Percentiles rank a stretch among this genome's conserved stretches.
Conservation (phyloP, 139 green algal genomes). For the Micromonas commoda region DNA sequence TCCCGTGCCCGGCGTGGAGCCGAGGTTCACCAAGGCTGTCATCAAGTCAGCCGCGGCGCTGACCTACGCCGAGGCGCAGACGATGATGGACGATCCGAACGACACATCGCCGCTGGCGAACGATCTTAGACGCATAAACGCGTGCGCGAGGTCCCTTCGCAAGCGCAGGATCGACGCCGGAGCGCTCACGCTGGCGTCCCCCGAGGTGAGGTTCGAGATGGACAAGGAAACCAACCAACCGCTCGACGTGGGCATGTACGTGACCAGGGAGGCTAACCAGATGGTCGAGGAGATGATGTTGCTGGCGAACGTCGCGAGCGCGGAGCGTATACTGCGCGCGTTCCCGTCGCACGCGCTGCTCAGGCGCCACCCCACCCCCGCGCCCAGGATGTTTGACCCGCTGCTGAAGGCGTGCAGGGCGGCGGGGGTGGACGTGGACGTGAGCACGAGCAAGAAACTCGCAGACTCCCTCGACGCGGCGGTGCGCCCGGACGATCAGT, state of each 20-base stretch:
- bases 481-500: constrained; percentile 63
- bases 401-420: constrained; percentile 35
- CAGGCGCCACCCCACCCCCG: constrained; percentile 43
- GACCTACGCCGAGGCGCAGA: constrained; percentile 87
- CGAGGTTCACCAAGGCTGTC: constrained; percentile 57
- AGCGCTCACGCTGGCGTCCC: constrained; percentile 81
- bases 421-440: constrained; percentile 39
- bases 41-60: constrained; percentile 74
- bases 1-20: neutral
- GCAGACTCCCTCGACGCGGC: constrained; percentile 56
- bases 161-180: constrained; percentile 56
- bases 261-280: constrained; percentile 81
- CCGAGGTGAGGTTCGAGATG: constrained; percentile 90
- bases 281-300: constrained; percentile 99
- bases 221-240: constrained; percentile 86
- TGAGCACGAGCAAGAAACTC: constrained; percentile 34
- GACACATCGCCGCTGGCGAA: neutral
- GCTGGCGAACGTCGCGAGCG: constrained; percentile 84
- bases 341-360: constrained; percentile 42
- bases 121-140: constrained; percentile 1
- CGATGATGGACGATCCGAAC: constrained; percentile 74
- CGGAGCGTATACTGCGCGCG: constrained; percentile 62
- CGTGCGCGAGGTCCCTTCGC: neutral
- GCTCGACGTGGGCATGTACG: constrained; percentile 90
- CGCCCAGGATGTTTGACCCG: constrained; percentile 47